phyloP scores from a whole-genome alignment of 23 red algal genomes.

The Agarophyton chilense region DNA sequence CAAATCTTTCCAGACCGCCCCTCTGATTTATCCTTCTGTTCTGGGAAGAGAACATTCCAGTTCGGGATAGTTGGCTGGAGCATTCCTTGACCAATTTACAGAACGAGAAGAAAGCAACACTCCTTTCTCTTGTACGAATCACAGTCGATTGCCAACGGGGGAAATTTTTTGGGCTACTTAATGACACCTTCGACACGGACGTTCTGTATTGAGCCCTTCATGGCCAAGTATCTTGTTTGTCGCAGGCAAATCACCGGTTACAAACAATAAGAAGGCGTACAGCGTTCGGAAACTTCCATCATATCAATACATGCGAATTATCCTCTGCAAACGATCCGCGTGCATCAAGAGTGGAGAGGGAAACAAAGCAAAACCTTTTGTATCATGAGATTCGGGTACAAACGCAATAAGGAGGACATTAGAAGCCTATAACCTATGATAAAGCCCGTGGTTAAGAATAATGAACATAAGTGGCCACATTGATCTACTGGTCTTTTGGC shows the following conservation, averaged over 20 bases:
- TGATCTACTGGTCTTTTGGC: background rate
- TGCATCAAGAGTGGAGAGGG: background rate
- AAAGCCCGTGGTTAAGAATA: background rate
- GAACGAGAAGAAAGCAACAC: too few relatives aligned
- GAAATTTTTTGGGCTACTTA: background rate
- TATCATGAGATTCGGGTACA: conserved; percentile 11
- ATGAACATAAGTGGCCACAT: conserved; percentile 26
- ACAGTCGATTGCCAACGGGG: background rate
- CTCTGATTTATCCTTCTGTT: background rate
- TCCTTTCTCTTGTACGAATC: background rate
- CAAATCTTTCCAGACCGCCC: background rate
- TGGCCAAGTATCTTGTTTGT: conserved; percentile 3
- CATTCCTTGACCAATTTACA: background rate
- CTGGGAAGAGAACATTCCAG: background rate
- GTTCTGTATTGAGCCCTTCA: background rate
- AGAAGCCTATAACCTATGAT: background rate
- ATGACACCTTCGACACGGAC: conserved; percentile 10
- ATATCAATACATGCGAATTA: background rate
- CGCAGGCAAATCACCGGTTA: conserved; percentile 1
- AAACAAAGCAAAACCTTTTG: background rate
- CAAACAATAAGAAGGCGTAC: background rate
- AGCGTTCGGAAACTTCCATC: background rate
- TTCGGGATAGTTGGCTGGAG: background rate
- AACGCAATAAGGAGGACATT: background rate
- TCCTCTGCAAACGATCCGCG: background rate